Evolutionary conservation across 1,284 basidiomycete species (phyloP), one percentile per base, ranked within the genome.

Genomic region (Puccinia hordei): DNA sequence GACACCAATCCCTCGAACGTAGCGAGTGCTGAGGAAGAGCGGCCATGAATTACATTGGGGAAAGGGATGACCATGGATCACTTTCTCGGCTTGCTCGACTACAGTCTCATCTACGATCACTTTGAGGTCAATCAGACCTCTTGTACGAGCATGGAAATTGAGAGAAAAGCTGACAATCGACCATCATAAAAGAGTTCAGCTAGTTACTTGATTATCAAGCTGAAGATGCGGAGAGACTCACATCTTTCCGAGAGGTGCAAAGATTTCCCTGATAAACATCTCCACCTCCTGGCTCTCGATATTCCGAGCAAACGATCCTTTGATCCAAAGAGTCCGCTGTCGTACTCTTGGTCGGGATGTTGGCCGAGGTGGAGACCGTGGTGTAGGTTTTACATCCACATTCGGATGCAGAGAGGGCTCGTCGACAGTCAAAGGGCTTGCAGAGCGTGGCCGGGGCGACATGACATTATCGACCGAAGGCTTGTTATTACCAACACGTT

Each of bases 221-320:
- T n/a, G n/a, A n/a, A n/a, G n/a, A n/a, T n/a, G n/a, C n/a, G n/a
- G 24, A 46, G 30, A 51, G 24, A 55, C 68, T 44, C 24, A 71
- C 68, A 55, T 71, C 51, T 53, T 51, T n/a, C 68, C 68, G 35
- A 71, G 51, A 35, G 68, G 68, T 38, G 53, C 68, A 53, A 71
- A 38, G 24, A 53, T 33, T 24, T 24, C 13, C 35, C 68, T 5
- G 27, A 71, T 71, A 53, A 53, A 71, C 19, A 1, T 24, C 49
- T 51, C 51, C 17, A 71, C 68, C 17, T 22, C 22, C 22, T 9
- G 2, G 35, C 53, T 71, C 22, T 12, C 6, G 22, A 71, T 51
- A 0, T 71, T 22, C 13, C 4, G 35, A n/a, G 10, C 24, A 27
- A 51, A 51, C 5, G 27, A 53, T 30, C 46, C 46, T 71, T 55